Evolutionary conservation across 2,329 filamentous ascomycete genomes (phyloP).

Genomic region (Penicillium sclerotiorum): DNA sequence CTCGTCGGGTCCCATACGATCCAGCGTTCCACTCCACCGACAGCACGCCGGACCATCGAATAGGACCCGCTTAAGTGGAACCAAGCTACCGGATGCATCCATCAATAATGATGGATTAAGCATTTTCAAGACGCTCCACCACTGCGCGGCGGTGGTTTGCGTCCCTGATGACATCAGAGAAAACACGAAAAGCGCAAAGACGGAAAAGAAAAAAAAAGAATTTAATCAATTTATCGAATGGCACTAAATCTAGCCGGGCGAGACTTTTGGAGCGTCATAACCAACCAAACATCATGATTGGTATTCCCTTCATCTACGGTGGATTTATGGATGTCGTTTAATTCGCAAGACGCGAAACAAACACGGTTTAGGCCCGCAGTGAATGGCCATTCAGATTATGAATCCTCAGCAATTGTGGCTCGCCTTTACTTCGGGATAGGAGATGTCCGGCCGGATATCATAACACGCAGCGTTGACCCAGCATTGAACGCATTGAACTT

Average conservation of each 20-base stretch:
- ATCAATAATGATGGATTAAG: conserved; percentile 36
- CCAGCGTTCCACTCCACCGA: conserved; percentile 18
- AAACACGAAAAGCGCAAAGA: background rate
- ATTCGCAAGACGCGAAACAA: background rate
- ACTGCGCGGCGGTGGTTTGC: conserved; percentile 9
- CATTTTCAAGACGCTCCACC: conserved; percentile 26
- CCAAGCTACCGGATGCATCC: conserved; percentile 33
- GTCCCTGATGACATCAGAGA: conserved; percentile 29
- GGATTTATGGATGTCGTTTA: background rate
- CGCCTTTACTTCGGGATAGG: background rate
- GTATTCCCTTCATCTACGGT: background rate
- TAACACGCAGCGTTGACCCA: too few species aligned
- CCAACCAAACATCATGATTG: background rate
- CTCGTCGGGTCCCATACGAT: conserved; percentile 10
- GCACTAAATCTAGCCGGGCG: background rate
- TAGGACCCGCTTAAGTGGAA: conserved; percentile 22
- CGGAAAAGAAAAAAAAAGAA: background rate
- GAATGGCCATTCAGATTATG: background rate
- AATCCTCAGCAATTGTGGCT: too few species aligned
- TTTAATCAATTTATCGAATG: background rate
- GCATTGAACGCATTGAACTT: background rate
- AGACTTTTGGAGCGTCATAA: too few species aligned
- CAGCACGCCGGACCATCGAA: conserved; percentile 10
- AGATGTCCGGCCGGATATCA: too few species aligned
- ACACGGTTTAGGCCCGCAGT: background rate